These are phyloP conservation scores for Cercospora sesami DNA, from an alignment of 2,329 filamentous ascomycete genomes.

Conservation along the genomic window DNA sequence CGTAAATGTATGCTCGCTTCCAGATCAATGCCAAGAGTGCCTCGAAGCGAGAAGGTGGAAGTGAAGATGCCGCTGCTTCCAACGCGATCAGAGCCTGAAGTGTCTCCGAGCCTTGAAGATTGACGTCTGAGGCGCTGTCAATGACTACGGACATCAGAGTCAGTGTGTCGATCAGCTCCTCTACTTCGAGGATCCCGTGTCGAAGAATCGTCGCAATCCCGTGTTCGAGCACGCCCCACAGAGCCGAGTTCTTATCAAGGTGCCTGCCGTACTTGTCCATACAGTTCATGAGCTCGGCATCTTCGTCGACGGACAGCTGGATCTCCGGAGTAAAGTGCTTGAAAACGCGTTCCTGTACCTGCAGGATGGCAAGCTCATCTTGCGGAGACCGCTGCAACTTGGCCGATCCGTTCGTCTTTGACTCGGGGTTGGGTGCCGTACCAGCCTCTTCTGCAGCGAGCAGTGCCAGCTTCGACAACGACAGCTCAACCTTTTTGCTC, in stretches of 20 bases:
- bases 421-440: neutral
- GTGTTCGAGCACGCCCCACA: slow-evolving; percentile 70
- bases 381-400: slow-evolving; percentile 8
- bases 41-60: slow-evolving; percentile 57
- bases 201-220: slow-evolving; percentile 68
- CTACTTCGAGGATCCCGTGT: slow-evolving; percentile 64
- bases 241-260: slow-evolving; percentile 58
- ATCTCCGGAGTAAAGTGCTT: slow-evolving; percentile 68
- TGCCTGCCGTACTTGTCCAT: slow-evolving; percentile 63
- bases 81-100: slow-evolving; percentile 67
- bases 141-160: slow-evolving; percentile 67
- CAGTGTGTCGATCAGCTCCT: slow-evolving; percentile 69
- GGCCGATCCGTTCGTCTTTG: slow-evolving; percentile 10
- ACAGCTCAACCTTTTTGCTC: slow-evolving; percentile 92
- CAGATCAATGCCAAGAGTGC: slow-evolving; percentile 68
- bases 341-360: slow-evolving; percentile 77
- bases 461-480: slow-evolving; percentile 74
- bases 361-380: slow-evolving; percentile 66
- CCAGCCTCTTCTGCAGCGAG: slow-evolving; percentile 60
- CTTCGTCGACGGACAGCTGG: slow-evolving; percentile 72
- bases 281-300: slow-evolving; percentile 73
- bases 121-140: slow-evolving; percentile 49
- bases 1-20: slow-evolving; percentile 79
- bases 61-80: slow-evolving; percentile 54
- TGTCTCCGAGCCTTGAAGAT: slow-evolving; percentile 62